These are phyloP conservation scores for Calonectria multiphialidica DNA, from an alignment of 2,329 filamentous ascomycete genomes.

Conservation along the genomic window DNA sequence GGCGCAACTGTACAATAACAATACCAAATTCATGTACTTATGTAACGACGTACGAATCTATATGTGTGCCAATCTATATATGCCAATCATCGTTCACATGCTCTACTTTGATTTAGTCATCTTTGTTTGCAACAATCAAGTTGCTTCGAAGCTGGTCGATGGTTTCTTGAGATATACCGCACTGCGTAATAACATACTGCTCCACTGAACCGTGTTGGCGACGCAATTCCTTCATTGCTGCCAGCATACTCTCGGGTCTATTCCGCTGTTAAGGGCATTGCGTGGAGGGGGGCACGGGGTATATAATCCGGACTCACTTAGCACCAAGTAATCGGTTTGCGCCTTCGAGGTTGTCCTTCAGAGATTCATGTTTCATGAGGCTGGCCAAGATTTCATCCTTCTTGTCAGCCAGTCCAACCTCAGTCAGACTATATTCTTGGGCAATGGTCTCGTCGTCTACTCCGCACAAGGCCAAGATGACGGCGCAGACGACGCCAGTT, in stretches of 20 bases:
- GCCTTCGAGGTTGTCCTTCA: constrained; percentile 59
- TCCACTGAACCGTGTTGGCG: constrained; percentile 73
- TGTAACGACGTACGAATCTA: constrained; percentile 38
- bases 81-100: constrained; percentile 38
- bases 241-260: constrained; percentile 62
- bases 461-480: constrained; percentile 74
- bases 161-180: constrained; percentile 67
- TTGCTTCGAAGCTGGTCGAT: constrained; percentile 65
- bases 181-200: constrained; percentile 69
- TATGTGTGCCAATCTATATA: constrained; percentile 15
- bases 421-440: constrained; percentile 76
- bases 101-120: constrained; percentile 48
- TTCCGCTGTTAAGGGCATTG: constrained; percentile 8
- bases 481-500: constrained; percentile 76
- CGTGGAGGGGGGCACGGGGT: neutral
- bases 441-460: constrained; percentile 71
- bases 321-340: constrained; percentile 60
- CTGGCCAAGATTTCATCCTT: constrained; percentile 63
- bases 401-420: constrained; percentile 68
- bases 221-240: constrained; percentile 66
- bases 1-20: constrained; percentile 43
- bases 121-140: constrained; percentile 55
- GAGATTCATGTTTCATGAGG: constrained; percentile 62
- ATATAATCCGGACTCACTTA: constrained; percentile 45
- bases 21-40: constrained; percentile 37